Base-by-base conservation (phyloP, 345 rosid species). In the Eucalyptus marginata region DNA sequence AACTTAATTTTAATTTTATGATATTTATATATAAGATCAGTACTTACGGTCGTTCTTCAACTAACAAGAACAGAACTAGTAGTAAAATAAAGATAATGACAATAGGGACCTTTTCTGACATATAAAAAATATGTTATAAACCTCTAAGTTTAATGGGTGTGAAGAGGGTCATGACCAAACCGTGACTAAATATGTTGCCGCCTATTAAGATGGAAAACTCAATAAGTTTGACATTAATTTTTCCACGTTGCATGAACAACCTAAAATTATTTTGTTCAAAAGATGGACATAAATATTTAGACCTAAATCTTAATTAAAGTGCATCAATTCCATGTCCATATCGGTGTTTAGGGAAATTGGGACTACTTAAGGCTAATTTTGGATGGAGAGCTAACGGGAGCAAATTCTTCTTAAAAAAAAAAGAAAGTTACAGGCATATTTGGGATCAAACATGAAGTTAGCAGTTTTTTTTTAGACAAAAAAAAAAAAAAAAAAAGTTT, bases 371-470 rank as follows among this genome's bases (percentile, higher is more conserved):
- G 40, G 36, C 0, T 15, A 64, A n/a, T 64, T n/a, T 64, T n/a
- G 18, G 20, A 64, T 3, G 40, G 10, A 64, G 10, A 16, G 11
- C 6, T n/a, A n/a, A 64, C 2, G 3, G 20, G 20, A n/a, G 36
- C 40, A 64, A n/a, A 64, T 64, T 64, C 36, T 7, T 64, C 9
- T n/a, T 2, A 1, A 7, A 33, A 64, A 64, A 29, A 9, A 27
- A 7, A n/a, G n/a, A 8, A 15, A 31, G 1, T 3, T 31, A 0
- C 3, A 31, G 6, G 20, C 3, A 66, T 17, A 66, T 31, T 31
- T 31, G 40, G 17, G 40, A 66, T 15, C 17, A 17, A 66, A 15
- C 2, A 2, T n/a, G 0, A 64, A 64, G 0, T 64, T 5, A 27
- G 33, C 8, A 29, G 2, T 59, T 59, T 25, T 58, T 2, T 29